Evolutionary conservation across 768 basidiomycete genomes (phyloP).

Genomic region (Lepiota brunneoincarnata): DNA sequence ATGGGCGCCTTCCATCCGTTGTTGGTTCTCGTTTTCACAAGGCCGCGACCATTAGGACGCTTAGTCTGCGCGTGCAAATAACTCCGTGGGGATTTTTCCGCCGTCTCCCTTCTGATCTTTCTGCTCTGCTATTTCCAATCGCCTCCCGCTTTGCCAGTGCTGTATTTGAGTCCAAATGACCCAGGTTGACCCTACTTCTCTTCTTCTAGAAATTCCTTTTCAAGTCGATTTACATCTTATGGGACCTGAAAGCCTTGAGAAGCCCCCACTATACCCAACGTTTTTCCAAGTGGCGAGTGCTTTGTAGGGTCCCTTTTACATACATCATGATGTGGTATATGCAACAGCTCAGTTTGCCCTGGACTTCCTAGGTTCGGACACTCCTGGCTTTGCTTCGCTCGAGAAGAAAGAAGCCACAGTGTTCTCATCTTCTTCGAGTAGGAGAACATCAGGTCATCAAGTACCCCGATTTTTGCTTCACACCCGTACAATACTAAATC

Average conservation of each 20-base stretch:
- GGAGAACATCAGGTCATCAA: neutral
- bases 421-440: neutral
- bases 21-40: constrained; percentile 11
- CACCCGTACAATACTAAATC: neutral
- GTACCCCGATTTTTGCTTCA: neutral
- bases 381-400: neutral
- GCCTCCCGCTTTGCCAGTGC: neutral
- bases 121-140: neutral
- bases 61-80: constrained; percentile 30
- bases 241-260: neutral
- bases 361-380: neutral
- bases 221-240: neutral
- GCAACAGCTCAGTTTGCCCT: neutral
- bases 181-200: neutral
- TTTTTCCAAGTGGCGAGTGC: neutral
- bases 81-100: constrained; percentile 57
- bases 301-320: neutral
- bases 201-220: neutral
- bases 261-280: neutral
- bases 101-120: constrained; percentile 62
- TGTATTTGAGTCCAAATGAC: neutral
- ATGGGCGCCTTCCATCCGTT: constrained; percentile 3
- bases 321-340: too few relatives aligned
- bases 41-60: constrained; percentile 22
- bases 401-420: neutral